A percentile compares a stretch with the other conserved stretches of the same genome.
These are phyloP conservation scores for Takakia lepidozioides DNA, from an alignment of 225 moss, liverwort and hornwort species.

Conservation along the genomic window DNA sequence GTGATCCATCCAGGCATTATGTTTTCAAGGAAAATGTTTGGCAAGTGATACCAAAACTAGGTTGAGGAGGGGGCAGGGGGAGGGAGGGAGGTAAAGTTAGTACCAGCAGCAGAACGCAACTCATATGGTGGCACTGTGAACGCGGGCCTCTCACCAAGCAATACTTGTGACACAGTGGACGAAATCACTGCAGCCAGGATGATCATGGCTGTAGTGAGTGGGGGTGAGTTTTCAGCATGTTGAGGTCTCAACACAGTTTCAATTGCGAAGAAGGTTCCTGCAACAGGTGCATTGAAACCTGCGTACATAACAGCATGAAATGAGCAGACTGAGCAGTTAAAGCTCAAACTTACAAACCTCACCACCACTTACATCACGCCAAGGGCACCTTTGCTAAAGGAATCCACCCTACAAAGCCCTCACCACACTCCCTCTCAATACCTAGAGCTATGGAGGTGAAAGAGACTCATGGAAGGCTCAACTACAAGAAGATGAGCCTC, in stretches of 20 bases:
- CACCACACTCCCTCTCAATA: no score
- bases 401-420: no score
- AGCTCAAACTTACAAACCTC: no score
- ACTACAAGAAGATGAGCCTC: no score
- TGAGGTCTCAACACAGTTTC: slow-evolving; percentile 92
- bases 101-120: slow-evolving; percentile 83
- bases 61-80: neutral
- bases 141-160: slow-evolving; percentile 68
- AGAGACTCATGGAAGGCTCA: no score
- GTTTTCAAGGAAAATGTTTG: neutral
- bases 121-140: slow-evolving; percentile 92
- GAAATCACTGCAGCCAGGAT: slow-evolving; percentile 95
- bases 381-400: no score
- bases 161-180: slow-evolving; percentile 73
- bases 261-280: slow-evolving; percentile 92
- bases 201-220: slow-evolving; percentile 95
- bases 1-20: no score
- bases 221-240: slow-evolving; percentile 95
- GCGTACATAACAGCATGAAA: no score
- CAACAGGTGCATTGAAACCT: slow-evolving; percentile 98
- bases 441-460: no score
- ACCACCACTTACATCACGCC: no score
- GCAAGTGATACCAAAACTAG: neutral
- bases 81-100: neutral
- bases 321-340: no score